Conservation (phyloP, 495 filamentous ascomycete genomes). For the Immersiella caudata region DNA sequence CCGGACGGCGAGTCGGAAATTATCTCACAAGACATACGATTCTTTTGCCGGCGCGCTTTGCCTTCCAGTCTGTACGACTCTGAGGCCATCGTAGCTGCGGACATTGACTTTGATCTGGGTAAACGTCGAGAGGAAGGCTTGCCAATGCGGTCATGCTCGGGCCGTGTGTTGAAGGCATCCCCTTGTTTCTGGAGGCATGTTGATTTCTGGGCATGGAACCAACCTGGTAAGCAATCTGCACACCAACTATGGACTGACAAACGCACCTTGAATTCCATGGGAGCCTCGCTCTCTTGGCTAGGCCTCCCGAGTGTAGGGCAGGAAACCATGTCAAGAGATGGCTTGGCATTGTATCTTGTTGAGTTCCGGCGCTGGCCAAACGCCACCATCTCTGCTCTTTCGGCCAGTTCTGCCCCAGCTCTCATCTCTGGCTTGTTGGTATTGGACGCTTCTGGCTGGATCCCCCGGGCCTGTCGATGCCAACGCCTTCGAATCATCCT, state of each 20-base stretch:
- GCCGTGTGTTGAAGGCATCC: neutral
- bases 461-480: neutral
- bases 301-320: neutral
- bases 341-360: constrained; percentile 1
- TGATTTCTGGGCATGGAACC: neutral
- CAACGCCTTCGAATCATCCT: neutral
- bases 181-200: neutral
- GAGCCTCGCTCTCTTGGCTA: neutral
- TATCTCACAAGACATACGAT: neutral
- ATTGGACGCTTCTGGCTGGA: neutral
- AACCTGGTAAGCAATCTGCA: too few species aligned
- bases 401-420: neutral
- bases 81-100: neutral
- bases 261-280: neutral
- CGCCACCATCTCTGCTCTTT: neutral
- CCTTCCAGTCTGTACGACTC: constrained; percentile 2
- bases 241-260: too few species aligned
- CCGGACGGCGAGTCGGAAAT: neutral
- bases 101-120: constrained; percentile 27
- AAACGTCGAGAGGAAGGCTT: neutral
- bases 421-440: neutral
- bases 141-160: neutral
- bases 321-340: constrained; percentile 5
- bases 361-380: neutral
- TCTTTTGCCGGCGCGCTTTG: constrained; percentile 9